A percentile compares a stretch with the other conserved stretches of the same genome.
Conservation (phyloP, 2,329 filamentous ascomycete species). For the Aspergillus proliferans region DNA sequence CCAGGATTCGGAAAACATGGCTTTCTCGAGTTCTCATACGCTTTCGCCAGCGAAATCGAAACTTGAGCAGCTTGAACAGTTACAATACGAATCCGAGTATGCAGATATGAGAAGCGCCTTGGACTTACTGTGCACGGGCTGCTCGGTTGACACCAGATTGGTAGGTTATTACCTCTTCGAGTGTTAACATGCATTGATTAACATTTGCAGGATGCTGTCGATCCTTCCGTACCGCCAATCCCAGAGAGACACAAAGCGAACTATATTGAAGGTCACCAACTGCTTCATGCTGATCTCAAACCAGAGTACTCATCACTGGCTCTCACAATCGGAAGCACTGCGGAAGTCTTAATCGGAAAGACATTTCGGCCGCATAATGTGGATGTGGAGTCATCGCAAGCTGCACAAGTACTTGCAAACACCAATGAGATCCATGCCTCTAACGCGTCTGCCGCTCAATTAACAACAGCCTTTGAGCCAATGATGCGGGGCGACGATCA, state of each 20-base stretch:
- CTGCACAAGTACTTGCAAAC: constrained; percentile 26
- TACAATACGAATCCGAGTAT: constrained; percentile 24
- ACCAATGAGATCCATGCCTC: constrained; percentile 10
- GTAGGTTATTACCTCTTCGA: constrained; percentile 16
- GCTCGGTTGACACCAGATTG: constrained; percentile 20
- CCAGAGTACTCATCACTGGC: constrained; percentile 40
- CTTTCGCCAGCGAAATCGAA: constrained; percentile 10
- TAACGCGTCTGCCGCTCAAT: constrained; percentile 30
- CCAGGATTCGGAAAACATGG: constrained; percentile 49
- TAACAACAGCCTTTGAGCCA: constrained; percentile 47
- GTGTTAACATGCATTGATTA: constrained; percentile 4
- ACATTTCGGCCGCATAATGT: constrained; percentile 13
- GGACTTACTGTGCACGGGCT: constrained; percentile 27
- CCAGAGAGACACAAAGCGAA: constrained; percentile 47
- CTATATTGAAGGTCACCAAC: constrained; percentile 48
- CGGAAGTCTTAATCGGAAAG: constrained; percentile 23
- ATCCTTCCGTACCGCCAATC: constrained; percentile 58
- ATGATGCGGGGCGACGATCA: constrained; percentile 40
- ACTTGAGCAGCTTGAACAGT: constrained; percentile 18
- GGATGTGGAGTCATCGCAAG: constrained; percentile 19
- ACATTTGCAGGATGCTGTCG: constrained; percentile 46
- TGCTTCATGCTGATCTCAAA: constrained; percentile 48
- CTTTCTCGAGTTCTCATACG: neutral
- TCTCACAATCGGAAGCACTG: constrained; percentile 28
- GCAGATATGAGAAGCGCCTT: constrained; percentile 31